Percentiles rank a stretch among this genome's conserved stretches.
These are phyloP conservation scores for Paulownia fortunei DNA, from an alignment of 257 asterid species.

Conservation along the genomic window DNA sequence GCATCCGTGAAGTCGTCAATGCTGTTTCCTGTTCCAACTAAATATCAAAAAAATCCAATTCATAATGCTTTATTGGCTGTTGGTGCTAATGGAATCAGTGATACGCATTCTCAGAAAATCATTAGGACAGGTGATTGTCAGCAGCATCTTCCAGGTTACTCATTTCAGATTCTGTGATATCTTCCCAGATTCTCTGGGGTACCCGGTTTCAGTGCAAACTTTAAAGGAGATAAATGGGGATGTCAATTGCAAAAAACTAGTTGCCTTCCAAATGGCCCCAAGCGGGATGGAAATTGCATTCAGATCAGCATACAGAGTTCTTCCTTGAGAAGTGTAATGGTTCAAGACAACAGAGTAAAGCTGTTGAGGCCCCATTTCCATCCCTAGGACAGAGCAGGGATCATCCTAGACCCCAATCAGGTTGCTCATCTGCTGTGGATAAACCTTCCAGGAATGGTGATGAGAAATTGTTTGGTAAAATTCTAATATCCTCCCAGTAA, in stretches of 20 bases:
- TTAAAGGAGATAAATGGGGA: constrained; percentile 50
- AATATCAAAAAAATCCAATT: constrained; percentile 50
- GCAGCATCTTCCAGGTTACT: constrained; percentile 43
- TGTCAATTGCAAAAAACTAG: constrained; percentile 42
- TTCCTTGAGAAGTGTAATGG: constrained; percentile 61
- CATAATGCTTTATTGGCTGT: constrained; percentile 35
- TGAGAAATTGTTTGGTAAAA: constrained; percentile 90
- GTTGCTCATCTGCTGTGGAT: constrained; percentile 58
- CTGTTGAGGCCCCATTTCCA: constrained; percentile 40
- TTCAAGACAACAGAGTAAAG: constrained; percentile 41
- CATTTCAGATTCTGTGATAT: constrained; percentile 45
- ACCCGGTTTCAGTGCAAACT: constrained; percentile 57
- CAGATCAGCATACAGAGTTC: constrained; percentile 38
- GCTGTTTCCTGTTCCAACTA: constrained; percentile 49
- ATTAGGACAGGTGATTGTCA: constrained; percentile 39
- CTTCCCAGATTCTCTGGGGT: constrained; percentile 55
- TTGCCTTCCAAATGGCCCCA: constrained; percentile 42
- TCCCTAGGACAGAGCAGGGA: constrained; percentile 43
- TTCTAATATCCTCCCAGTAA: constrained; percentile 64
- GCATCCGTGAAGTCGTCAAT: constrained; percentile 45
- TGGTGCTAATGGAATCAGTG: constrained; percentile 36
- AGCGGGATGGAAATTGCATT: constrained; percentile 42
- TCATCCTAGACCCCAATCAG: constrained; percentile 40
- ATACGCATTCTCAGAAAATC: constrained; percentile 40
- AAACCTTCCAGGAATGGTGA: constrained; percentile 74